Evolutionary conservation across 2,329 filamentous ascomycete species (phyloP), one percentile per base, ranked within the genome.

Genomic region (Sporothrix mexicana): DNA sequence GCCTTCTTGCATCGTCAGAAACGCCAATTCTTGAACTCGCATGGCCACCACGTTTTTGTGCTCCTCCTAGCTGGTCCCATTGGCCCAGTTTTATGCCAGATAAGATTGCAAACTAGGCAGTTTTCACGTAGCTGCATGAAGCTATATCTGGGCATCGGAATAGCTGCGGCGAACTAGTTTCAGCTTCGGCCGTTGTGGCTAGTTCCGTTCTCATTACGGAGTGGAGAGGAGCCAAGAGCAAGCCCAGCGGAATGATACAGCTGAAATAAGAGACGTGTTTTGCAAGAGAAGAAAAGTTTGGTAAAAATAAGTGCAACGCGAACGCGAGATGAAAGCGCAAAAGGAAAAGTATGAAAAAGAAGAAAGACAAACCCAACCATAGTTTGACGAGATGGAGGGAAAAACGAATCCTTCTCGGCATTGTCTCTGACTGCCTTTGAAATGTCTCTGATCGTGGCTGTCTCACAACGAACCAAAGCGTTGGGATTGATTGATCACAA

Each of bases 21-120:
- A 17, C 47, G 6, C 15, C 15, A 10, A 57, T 5, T 12, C 53
- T 57, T 25, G 10, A 10, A 10, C 45, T 12, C 23, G 47, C 64
- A 67, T 15, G 64, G 64, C 25, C 64, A 53, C 64, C 64, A 68
- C 64, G 64, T 68, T 68, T 68, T 45, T 68, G 30, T 55, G 51
- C 17, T 17, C n/a, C 20, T 20, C 17, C 36, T 15, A 51, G 43
- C 45, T 49, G 43, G 20, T 13, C 25, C 23, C 13, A 23, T 59
- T 23, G 51, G 55, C 43, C 43, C 64, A 36, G 45, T 55, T 47
- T 47, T 43, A 64, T 64, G 69, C 69, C 69, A 64, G 30, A 55
- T 64, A 17, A 71, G 64, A 53, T 64, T 55, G 12, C n/a, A 64
- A 20, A 36, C 69, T 71, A 71, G 57, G 23, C 64, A 17, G 23